Evolutionary conservation across 2,329 filamentous ascomycete species (phyloP), one percentile per base, ranked within the genome.

Genomic region (Onygenales sp.): DNA sequence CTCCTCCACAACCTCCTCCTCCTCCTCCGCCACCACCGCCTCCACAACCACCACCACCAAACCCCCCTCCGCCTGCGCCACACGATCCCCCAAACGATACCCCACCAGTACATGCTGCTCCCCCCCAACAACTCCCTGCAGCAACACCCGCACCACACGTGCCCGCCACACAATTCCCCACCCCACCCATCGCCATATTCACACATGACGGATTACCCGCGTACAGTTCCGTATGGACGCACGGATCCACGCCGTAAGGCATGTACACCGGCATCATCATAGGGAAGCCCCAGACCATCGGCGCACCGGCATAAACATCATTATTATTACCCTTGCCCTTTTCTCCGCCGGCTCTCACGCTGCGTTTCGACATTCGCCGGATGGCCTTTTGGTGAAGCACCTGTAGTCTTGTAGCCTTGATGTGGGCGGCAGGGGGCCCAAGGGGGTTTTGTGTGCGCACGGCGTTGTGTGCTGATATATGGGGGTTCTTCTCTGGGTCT

Each of bases 381-480:
- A 48, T 62, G 42, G 53, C 63, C 55, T 52, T 68, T 45, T 44
- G 31, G 17, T 51, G 44, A 7, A 44, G 31, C 39, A 5, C 36
- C 14, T 52, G 6, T 9, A 52, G 42, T 6, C 33, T 37, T 11
- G 6, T n/a, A 10, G 21, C 42, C 9, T 34, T 40, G n/a, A 52
- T 10, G 59, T 27, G 65, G 65, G 27, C 13, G n/a, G 9, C 46
- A 14, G 14, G 34, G 9, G 34, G 8, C 10, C 6, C 31, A 2
- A 5, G 49, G 4, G 63, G 64, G 3, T 32, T 52, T 6, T 56
- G 54, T 17, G 58, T 61, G 5, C 68, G 68, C 6, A 89, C 81
- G 1, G 86, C 79, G 61, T 83, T 88, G 72, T 92, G 87, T 0
- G 84, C 77, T 0, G 83, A 87, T 57, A 92, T 85, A 63, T 92